These are phyloP conservation scores for Begonia loranthoides DNA, from an alignment of 306 rosid genomes.

Conservation along the genomic window DNA sequence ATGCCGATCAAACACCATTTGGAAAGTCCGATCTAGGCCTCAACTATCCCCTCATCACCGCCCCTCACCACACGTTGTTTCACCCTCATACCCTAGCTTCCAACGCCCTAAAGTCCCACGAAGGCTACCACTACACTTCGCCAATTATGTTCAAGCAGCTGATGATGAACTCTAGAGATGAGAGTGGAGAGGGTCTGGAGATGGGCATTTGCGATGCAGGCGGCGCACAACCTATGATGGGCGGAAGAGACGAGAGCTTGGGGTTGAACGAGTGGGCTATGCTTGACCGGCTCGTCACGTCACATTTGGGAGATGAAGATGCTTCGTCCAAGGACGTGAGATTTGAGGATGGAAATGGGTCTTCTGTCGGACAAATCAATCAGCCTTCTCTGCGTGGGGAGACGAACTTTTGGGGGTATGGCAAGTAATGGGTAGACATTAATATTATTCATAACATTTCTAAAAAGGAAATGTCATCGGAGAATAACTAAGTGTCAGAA, in stretches of 20 bases:
- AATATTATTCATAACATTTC: too few relatives aligned
- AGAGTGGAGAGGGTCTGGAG: conserved; percentile 38
- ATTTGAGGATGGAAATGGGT: conserved; percentile 33
- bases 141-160: conserved; percentile 45
- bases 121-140: conserved; percentile 11
- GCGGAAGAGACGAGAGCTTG: conserved; percentile 15
- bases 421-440: conserved; percentile 18
- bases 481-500: too few relatives aligned
- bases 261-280: conserved; percentile 65
- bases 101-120: conserved; percentile 21
- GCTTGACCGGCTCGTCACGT: conserved; percentile 61
- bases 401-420: conserved; percentile 84
- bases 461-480: too few relatives aligned
- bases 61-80: conserved; percentile 13
- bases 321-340: conserved; percentile 33
- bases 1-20: conserved; percentile 19
- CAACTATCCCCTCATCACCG: conserved; percentile 12
- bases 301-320: conserved; percentile 51
- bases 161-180: conserved; percentile 50
- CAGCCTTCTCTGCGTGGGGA: conserved; percentile 67
- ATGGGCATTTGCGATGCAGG: conserved; percentile 29
- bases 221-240: conserved; percentile 19
- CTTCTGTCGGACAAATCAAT: conserved; percentile 34
- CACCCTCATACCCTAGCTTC: conserved; percentile 21
- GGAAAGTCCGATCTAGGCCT: conserved; percentile 43